Conservation (phyloP, 1,139 yeast genomes). For the Pneumocystis jirovecii region DNA sequence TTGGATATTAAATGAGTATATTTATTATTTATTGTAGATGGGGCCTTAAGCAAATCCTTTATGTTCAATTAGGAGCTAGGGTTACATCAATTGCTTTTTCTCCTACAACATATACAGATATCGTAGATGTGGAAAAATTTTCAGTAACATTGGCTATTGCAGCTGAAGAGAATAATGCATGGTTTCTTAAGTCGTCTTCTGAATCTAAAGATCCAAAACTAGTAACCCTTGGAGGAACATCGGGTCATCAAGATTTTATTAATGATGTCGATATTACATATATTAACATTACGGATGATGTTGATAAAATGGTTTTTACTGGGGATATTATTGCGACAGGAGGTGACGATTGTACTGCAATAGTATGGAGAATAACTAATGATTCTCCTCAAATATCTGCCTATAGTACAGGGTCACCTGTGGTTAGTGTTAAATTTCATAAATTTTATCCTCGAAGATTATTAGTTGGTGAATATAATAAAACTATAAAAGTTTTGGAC, state of each 20-base stretch:
- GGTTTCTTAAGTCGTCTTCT: not conserved
- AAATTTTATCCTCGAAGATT: constrained; percentile 1
- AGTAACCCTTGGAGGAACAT: constrained; percentile 2
- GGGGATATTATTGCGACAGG: constrained; percentile 5
- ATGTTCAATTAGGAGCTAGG: not conserved
- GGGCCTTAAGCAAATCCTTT: not conserved
- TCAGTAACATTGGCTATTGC: not conserved
- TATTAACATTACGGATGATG: not conserved
- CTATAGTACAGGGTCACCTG: constrained; percentile 2
- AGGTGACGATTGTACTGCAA: constrained; percentile 3
- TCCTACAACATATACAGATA: not conserved
- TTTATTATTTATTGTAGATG: not conserved
- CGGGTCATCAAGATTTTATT: constrained; percentile 5
- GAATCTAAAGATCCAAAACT: not conserved
- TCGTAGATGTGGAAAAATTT: not conserved
- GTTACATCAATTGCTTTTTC: not conserved
- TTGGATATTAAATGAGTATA: not conserved
- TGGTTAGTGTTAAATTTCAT: constrained; percentile 1
- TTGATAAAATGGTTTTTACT: not conserved
- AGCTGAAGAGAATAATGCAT: not conserved
- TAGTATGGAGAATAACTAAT: constrained; percentile 3
- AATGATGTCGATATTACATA: constrained; percentile 2
- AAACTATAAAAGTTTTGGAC: constrained; percentile 1
- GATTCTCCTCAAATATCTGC: constrained; percentile 4
- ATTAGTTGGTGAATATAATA: constrained; percentile 4